Percentiles rank a stretch among this genome's conserved stretches.
These are phyloP conservation scores for Lagerstroemia speciosa DNA, from an alignment of 345 rosid genomes.

Conservation along the genomic window DNA sequence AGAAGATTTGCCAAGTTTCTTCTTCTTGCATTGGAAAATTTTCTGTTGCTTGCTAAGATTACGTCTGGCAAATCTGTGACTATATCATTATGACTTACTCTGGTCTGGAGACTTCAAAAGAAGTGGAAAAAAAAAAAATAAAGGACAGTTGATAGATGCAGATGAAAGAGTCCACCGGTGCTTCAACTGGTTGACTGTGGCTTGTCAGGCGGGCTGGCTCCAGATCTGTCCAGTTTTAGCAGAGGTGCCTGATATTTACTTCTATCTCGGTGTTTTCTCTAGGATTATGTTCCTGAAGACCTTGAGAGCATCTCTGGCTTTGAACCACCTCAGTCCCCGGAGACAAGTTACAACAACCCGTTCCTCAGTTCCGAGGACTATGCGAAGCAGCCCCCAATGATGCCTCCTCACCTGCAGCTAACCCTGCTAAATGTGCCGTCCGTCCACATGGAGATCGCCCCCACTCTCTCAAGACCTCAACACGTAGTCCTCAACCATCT, in stretches of 20 bases:
- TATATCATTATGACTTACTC: no score
- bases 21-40: background rate
- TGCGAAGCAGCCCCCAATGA: slow-evolving; percentile 85
- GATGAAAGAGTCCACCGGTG: background rate
- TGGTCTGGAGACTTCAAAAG: background rate
- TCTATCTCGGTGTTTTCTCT: slow-evolving; percentile 11
- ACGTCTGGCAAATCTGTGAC: no score
- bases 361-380: slow-evolving; percentile 74
- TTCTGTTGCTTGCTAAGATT: background rate
- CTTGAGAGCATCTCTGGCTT: slow-evolving; percentile 81
- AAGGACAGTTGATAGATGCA: background rate
- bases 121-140: background rate
- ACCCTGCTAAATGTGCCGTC: slow-evolving; percentile 75
- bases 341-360: slow-evolving; percentile 59
- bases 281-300: slow-evolving; percentile 97
- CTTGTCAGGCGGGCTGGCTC: background rate
- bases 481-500: slow-evolving; percentile 95
- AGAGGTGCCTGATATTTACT: background rate
- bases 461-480: slow-evolving; percentile 74
- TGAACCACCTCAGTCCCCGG: slow-evolving; percentile 90
- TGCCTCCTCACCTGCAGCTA: slow-evolving; percentile 84
- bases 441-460: slow-evolving; percentile 59
- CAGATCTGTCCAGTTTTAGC: no score
- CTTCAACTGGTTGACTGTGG: background rate
- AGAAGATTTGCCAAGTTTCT: background rate